Conservation (phyloP, 106 monocot species). For the Dioscorea dumetorum region DNA sequence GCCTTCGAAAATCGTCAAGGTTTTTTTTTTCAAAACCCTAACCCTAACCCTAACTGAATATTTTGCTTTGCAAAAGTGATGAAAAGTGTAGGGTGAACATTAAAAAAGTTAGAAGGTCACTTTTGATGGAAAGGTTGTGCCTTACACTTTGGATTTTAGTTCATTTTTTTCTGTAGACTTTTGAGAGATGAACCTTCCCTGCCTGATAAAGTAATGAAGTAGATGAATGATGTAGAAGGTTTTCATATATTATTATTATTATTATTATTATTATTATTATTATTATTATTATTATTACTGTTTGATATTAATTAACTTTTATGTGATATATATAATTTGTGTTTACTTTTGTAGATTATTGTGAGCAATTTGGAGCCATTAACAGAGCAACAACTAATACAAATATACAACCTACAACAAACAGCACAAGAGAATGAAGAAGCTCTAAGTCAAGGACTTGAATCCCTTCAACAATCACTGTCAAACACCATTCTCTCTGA, state of each 20-base stretch:
- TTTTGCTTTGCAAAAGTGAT: too few relatives aligned
- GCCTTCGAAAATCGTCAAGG: slow-evolving; percentile 66
- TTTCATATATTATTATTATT: not conserved
- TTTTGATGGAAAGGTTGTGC: not conserved
- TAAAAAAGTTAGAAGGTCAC: too few relatives aligned
- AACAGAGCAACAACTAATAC: slow-evolving; percentile 82
- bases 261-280: too few relatives aligned
- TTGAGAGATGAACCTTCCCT: too few relatives aligned
- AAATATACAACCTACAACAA: slow-evolving; percentile 60
- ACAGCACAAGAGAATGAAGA: slow-evolving; percentile 85
- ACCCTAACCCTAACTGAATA: not conserved
- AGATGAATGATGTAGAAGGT: slow-evolving; percentile 5
- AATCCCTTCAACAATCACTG: slow-evolving; percentile 68
- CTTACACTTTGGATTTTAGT: too few relatives aligned
- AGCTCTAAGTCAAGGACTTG: slow-evolving; percentile 82
- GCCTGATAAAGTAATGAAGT: not conserved
- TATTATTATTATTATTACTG: not conserved
- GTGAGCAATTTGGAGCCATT: slow-evolving; percentile 64
- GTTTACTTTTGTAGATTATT: slow-evolving; percentile 32
- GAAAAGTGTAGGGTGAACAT: too few relatives aligned
- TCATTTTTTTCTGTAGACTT: too few relatives aligned
- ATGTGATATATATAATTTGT: too few relatives aligned
- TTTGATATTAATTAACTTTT: too few relatives aligned
- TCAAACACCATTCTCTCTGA: slow-evolving; percentile 67
- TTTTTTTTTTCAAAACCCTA: slow-evolving; percentile 1